A percentile compares a stretch with the other conserved stretches of the same genome.
phyloP scores from a whole-genome alignment of 1,139 yeast genomes.

The Geotrichum phurueaensis region DNA sequence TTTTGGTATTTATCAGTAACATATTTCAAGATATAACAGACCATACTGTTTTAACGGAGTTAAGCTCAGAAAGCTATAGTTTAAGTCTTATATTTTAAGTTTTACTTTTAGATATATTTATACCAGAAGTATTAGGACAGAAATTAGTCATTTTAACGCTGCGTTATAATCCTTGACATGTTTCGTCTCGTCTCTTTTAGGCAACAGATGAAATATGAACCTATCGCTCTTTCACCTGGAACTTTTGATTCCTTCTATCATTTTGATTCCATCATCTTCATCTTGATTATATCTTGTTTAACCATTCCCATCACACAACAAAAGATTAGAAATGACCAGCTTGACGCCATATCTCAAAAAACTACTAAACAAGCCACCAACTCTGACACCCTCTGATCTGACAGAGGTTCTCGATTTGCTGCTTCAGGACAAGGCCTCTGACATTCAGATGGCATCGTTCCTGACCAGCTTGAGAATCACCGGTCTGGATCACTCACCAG shows the following conservation, averaged over 20 bases:
- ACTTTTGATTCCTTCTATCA: background rate
- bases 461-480: slow-evolving; percentile 66
- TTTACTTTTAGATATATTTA: too few species aligned
- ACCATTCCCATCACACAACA: background rate
- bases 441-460: slow-evolving; percentile 72
- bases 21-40: too few species aligned
- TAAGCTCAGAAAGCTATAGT: too few species aligned
- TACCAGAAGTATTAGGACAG: background rate
- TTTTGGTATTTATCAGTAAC: too few species aligned
- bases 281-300: background rate
- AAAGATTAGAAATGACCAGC: slow-evolving; percentile 4
- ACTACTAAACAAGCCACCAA: slow-evolving; percentile 53
- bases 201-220: background rate
- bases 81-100: too few species aligned
- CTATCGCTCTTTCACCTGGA: background rate
- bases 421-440: slow-evolving; percentile 53
- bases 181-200: background rate
- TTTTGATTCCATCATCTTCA: background rate
- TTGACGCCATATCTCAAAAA: slow-evolving; percentile 61
- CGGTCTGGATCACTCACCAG: slow-evolving; percentile 78
- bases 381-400: slow-evolving; percentile 56
- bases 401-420: slow-evolving; percentile 54
- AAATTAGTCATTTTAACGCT: background rate
- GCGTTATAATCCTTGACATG: too few species aligned
- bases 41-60: too few species aligned